Percentiles rank a stretch among this genome's conserved stretches.
Conservation (phyloP, 768 basidiomycete species). For the Lyophyllum decastes region DNA sequence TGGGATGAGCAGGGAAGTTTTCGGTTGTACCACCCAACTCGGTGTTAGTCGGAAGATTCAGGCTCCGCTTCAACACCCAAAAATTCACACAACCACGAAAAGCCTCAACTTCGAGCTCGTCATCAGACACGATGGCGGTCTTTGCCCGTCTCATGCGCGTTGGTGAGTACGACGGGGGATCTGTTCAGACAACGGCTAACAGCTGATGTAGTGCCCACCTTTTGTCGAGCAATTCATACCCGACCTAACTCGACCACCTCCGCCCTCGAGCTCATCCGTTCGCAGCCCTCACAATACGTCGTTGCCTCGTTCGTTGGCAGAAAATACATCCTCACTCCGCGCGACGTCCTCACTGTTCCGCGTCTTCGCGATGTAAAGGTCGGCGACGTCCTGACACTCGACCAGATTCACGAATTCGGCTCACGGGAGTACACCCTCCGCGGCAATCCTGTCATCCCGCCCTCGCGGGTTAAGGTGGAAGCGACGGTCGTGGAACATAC, state of each 20-base stretch:
- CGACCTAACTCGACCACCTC: conserved; percentile 44
- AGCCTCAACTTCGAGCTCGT: conserved; percentile 1
- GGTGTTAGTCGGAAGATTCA: conserved; percentile 53
- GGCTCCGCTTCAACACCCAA: conserved; percentile 35
- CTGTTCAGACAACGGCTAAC: conserved; percentile 1
- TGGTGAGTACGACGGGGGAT: conserved; percentile 27
- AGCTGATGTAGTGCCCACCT: conserved; percentile 8
- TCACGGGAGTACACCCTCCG: conserved; percentile 93
- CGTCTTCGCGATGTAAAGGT: conserved; percentile 83
- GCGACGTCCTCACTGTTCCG: conserved; percentile 92
- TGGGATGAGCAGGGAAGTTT: conserved; percentile 47
- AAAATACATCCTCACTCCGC: conserved; percentile 87
- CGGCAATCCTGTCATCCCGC: conserved; percentile 70
- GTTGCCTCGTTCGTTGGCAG: conserved; percentile 85
- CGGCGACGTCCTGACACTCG: conserved; percentile 81
- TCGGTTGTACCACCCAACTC: conserved; percentile 36
- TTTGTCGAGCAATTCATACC: conserved; percentile 25
- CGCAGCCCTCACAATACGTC: conserved; percentile 92
- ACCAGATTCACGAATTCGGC: conserved; percentile 91
- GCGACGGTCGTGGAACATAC: conserved; percentile 98
- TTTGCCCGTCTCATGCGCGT: conserved; percentile 30
- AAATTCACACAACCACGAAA: conserved; percentile 22
- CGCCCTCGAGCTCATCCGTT: conserved; percentile 81
- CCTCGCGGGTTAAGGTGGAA: conserved; percentile 67
- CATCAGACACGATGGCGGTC: conserved; percentile 23